phyloP scores from a whole-genome alignment of 805 yeast species.

The Candida maris region DNA sequence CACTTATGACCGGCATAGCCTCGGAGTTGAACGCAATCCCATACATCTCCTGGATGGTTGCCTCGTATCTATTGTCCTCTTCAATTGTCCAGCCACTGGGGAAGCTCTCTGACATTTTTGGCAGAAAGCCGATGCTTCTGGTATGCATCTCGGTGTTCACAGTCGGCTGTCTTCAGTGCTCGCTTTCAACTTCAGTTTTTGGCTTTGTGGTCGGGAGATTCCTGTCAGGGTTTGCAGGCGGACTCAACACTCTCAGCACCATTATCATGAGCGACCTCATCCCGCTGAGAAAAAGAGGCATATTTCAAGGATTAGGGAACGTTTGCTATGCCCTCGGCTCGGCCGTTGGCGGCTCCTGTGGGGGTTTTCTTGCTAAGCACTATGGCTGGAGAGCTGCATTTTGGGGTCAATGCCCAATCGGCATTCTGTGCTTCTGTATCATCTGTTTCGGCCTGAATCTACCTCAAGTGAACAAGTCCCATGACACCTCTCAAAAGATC shows the following conservation, averaged over 20 bases:
- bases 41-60: constrained; percentile 69
- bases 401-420: constrained; percentile 52
- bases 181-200: constrained; percentile 42
- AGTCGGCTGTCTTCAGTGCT: constrained; percentile 56
- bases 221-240: constrained; percentile 89
- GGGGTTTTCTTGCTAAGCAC: constrained; percentile 53
- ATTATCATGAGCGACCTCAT: constrained; percentile 77
- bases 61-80: constrained; percentile 62
- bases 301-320: constrained; percentile 83
- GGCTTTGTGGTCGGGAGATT: constrained; percentile 56
- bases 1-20: constrained; percentile 61
- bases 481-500: constrained; percentile 38
- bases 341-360: constrained; percentile 53
- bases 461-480: constrained; percentile 35
- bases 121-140: constrained; percentile 52
- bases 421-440: constrained; percentile 35
- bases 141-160: constrained; percentile 55
- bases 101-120: constrained; percentile 67
- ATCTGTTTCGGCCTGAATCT: constrained; percentile 39
- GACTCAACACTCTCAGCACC: constrained; percentile 72
- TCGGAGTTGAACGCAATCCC: constrained; percentile 64
- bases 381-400: constrained; percentile 69
- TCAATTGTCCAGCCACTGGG: constrained; percentile 77
- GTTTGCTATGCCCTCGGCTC: constrained; percentile 78
- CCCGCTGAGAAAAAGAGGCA: constrained; percentile 75